A percentile compares a stretch with the other conserved stretches of the same genome.
phyloP scores from a whole-genome alignment of 2,329 filamentous ascomycete genomes.

The Eutypa lata region DNA sequence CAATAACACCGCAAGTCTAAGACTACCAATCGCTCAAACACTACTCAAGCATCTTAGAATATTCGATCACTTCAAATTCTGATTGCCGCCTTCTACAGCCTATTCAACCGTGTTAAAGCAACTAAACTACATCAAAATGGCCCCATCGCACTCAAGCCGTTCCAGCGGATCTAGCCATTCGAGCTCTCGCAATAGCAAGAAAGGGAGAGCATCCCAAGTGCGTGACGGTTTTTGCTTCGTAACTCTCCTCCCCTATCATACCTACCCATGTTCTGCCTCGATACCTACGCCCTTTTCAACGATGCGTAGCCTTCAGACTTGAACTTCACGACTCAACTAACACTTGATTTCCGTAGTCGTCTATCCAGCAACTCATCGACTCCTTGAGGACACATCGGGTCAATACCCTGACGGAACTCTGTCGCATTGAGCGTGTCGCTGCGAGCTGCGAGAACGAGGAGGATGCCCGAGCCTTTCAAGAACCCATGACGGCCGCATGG shows the following conservation, averaged over 20 bases:
- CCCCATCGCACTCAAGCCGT: slow-evolving; percentile 26
- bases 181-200: slow-evolving; percentile 24
- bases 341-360: slow-evolving; percentile 21
- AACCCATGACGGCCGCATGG: slow-evolving; percentile 70
- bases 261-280: background rate
- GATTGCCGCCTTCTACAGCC: no score
- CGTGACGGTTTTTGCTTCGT: slow-evolving; percentile 27
- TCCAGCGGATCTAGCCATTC: slow-evolving; percentile 14
- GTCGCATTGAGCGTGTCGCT: slow-evolving; percentile 66
- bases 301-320: background rate
- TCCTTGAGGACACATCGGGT: slow-evolving; percentile 64
- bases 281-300: background rate
- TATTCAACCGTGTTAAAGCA: no score
- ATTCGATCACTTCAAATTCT: no score
- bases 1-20: background rate
- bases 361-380: slow-evolving; percentile 53
- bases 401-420: slow-evolving; percentile 70
- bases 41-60: no score
- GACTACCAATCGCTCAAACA: background rate
- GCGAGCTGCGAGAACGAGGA: slow-evolving; percentile 55
- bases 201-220: slow-evolving; percentile 26
- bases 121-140: slow-evolving; percentile 15
- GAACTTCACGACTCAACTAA: slow-evolving; percentile 1
- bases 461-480: slow-evolving; percentile 55
- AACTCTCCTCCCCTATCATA: slow-evolving; percentile 3